These are phyloP conservation scores for Epichloe amarillans DNA, from an alignment of 2,329 filamentous ascomycete species.

Conservation along the genomic window DNA sequence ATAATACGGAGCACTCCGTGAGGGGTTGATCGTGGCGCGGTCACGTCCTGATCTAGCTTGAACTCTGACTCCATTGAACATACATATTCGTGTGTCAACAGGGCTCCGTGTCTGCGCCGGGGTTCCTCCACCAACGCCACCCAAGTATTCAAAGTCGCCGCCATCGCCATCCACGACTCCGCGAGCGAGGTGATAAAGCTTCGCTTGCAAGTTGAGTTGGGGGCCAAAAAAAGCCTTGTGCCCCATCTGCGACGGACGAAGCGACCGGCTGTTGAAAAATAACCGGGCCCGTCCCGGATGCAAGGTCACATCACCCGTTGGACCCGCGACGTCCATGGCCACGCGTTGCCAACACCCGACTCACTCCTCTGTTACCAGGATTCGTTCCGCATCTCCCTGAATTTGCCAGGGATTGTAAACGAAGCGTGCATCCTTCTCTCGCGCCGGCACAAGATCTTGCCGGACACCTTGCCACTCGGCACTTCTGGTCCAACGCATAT, in stretches of 20 bases:
- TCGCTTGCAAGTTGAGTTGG: background rate
- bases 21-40: too few relatives aligned
- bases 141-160: too few relatives aligned
- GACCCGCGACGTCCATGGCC: background rate
- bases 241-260: background rate
- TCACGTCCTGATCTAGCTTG: too few relatives aligned
- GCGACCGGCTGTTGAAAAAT: background rate
- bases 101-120: too few relatives aligned
- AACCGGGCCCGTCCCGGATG: background rate
- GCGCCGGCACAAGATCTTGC: background rate
- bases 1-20: too few relatives aligned
- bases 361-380: too few relatives aligned
- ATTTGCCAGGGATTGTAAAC: background rate
- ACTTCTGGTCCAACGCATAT: background rate
- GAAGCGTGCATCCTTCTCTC: background rate
- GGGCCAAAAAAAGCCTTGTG: background rate
- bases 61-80: too few relatives aligned
- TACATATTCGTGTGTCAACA: too few relatives aligned
- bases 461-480: background rate
- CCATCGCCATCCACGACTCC: too few relatives aligned
- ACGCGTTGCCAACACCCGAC: too few relatives aligned
- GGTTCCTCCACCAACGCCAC: too few relatives aligned
- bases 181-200: background rate
- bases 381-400: background rate
- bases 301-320: background rate